Percentiles rank a stretch among this genome's conserved stretches.
These are phyloP conservation scores for Arthrinium phaeospermum DNA, from an alignment of 2,329 filamentous ascomycete species.

Conservation along the genomic window DNA sequence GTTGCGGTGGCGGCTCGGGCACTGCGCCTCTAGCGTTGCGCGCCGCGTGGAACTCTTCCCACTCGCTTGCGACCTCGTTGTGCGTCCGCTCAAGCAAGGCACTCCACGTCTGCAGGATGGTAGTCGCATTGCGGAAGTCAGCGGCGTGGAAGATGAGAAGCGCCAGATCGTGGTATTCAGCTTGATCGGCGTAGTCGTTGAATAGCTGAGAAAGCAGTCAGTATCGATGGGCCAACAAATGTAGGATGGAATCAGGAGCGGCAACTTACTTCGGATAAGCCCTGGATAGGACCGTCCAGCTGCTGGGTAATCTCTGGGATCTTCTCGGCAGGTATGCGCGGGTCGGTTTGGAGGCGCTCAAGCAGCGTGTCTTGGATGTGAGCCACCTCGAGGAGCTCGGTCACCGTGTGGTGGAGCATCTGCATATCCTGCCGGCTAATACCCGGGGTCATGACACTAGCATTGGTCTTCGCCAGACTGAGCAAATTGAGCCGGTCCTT, in stretches of 20 bases:
- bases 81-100: constrained; percentile 79
- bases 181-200: constrained; percentile 88
- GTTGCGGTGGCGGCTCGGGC: constrained; percentile 53
- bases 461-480: constrained; percentile 89
- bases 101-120: constrained; percentile 85
- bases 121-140: constrained; percentile 85
- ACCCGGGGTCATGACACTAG: constrained; percentile 79
- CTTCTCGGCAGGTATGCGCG: constrained; percentile 68
- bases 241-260: neutral
- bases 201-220: constrained; percentile 68
- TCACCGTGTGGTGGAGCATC: constrained; percentile 81
- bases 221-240: neutral
- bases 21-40: constrained; percentile 35
- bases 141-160: constrained; percentile 91
- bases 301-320: constrained; percentile 67
- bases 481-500: constrained; percentile 89
- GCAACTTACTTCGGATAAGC: constrained; percentile 71
- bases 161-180: constrained; percentile 91
- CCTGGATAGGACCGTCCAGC: constrained; percentile 79
- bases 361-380: constrained; percentile 94
- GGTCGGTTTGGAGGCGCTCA: constrained; percentile 75
- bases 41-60: constrained; percentile 49
- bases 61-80: constrained; percentile 54
- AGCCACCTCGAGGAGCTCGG: constrained; percentile 86
- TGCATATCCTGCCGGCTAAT: constrained; percentile 83